These are phyloP conservation scores for Clitopilus hobsonii DNA, from an alignment of 768 basidiomycete species.

Conservation along the genomic window DNA sequence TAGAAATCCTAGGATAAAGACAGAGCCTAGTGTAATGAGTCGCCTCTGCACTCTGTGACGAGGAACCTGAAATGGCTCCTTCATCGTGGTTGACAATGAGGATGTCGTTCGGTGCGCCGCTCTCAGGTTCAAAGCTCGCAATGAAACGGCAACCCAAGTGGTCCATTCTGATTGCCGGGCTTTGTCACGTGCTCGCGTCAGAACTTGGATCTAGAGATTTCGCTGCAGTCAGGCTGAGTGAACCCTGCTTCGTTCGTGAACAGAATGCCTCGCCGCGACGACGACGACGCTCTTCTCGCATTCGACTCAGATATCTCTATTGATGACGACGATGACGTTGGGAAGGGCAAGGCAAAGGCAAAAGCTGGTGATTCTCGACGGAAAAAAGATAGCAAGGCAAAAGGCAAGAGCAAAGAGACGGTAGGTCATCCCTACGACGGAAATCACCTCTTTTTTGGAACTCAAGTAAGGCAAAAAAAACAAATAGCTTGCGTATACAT, in stretches of 20 bases:
- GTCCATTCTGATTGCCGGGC: not conserved
- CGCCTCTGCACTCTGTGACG: not conserved
- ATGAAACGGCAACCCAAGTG: not conserved
- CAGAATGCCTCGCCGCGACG: constrained; percentile 29
- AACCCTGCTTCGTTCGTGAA: not conserved
- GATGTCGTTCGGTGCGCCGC: not conserved
- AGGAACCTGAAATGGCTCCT: not conserved
- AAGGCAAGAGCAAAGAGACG: constrained; percentile 52
- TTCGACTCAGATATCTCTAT: constrained; percentile 73
- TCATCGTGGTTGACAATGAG: not conserved
- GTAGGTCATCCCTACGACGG: constrained; percentile 16
- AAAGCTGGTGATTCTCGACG: constrained; percentile 25
- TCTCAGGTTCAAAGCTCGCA: not conserved
- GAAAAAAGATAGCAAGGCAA: constrained; percentile 26
- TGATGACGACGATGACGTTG: constrained; percentile 41
- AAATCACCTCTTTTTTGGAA: no score
- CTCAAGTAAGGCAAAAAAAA: constrained; percentile 3
- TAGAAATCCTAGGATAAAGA: not conserved
- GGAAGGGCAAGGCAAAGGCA: constrained; percentile 35
- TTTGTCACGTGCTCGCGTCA: not conserved
- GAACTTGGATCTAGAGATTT: not conserved
- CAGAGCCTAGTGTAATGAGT: not conserved
- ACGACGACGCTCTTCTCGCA: constrained; percentile 50
- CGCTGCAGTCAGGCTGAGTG: not conserved
- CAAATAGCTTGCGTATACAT: constrained; percentile 77